These are phyloP conservation scores for Allium fistulosum DNA, from an alignment of 106 monocot species.

Conservation along the genomic window DNA sequence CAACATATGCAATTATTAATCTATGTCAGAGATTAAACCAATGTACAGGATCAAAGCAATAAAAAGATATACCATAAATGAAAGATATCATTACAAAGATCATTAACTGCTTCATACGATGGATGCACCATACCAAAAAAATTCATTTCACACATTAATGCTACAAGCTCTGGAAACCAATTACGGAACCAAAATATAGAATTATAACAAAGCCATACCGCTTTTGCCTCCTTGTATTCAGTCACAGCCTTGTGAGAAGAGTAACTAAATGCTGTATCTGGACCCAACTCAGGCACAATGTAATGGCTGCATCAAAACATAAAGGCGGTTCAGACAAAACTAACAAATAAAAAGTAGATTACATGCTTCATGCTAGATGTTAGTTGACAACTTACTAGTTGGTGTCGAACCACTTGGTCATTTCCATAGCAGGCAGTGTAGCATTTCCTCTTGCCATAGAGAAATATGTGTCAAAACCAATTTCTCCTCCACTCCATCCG, in stretches of 20 bases:
- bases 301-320: conserved; percentile 36
- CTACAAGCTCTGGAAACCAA: not conserved
- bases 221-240: conserved; percentile 88
- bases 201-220: conserved; percentile 29
- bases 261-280: conserved; percentile 69
- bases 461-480: conserved; percentile 76
- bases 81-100: too few relatives aligned
- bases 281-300: conserved; percentile 79
- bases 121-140: too few relatives aligned
- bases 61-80: too few relatives aligned
- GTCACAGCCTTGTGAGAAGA: conserved; percentile 81
- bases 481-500: conserved; percentile 73
- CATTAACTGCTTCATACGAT: too few relatives aligned
- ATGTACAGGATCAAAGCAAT: too few relatives aligned
- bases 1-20: too few relatives aligned
- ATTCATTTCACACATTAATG: too few relatives aligned
- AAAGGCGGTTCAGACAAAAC: not conserved
- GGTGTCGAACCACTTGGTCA: conserved; percentile 99
- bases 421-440: conserved; percentile 89
- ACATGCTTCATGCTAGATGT: not conserved
- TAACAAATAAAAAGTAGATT: not conserved
- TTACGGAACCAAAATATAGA: not conserved
- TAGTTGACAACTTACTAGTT: conserved; percentile 65
- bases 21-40: too few relatives aligned
- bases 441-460: conserved; percentile 96